These are phyloP conservation scores for Pseudocercospora fuligena DNA, from an alignment of 2,329 filamentous ascomycete species.

Conservation along the genomic window DNA sequence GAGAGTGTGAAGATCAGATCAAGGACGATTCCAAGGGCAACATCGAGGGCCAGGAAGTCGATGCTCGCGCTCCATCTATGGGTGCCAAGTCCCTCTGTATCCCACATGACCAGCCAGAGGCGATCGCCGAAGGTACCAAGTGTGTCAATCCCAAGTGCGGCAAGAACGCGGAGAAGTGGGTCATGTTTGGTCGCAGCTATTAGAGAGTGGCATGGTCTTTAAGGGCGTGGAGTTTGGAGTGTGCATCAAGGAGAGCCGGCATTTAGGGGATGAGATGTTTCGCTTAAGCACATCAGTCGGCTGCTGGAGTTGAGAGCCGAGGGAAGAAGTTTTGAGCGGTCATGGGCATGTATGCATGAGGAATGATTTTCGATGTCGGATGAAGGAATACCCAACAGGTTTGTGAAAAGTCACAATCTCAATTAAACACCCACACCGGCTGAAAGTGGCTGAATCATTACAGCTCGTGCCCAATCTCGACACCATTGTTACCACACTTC, in stretches of 20 bases:
- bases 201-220: conserved; percentile 28
- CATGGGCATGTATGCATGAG: background rate
- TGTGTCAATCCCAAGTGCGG: conserved; percentile 89
- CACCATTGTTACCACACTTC: background rate
- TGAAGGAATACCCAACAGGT: conserved; percentile 4
- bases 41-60: conserved; percentile 66
- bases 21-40: conserved; percentile 88
- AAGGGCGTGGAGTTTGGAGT: conserved; percentile 2
- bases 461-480: background rate
- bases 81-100: conserved; percentile 78
- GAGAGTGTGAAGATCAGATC: conserved; percentile 89
- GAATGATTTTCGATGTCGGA: background rate
- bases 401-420: background rate
- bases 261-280: background rate
- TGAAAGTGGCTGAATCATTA: background rate
- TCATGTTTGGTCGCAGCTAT: conserved; percentile 77
- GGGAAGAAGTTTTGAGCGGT: background rate
- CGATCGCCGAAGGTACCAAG: conserved; percentile 75
- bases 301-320: background rate
- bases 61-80: conserved; percentile 76
- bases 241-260: background rate
- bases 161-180: conserved; percentile 78
- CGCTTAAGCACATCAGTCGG: background rate
- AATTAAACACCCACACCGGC: background rate
- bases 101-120: conserved; percentile 84